These are phyloP conservation scores for Nidularia sp. DNA, from an alignment of 768 basidiomycete species.

Conservation along the genomic window DNA sequence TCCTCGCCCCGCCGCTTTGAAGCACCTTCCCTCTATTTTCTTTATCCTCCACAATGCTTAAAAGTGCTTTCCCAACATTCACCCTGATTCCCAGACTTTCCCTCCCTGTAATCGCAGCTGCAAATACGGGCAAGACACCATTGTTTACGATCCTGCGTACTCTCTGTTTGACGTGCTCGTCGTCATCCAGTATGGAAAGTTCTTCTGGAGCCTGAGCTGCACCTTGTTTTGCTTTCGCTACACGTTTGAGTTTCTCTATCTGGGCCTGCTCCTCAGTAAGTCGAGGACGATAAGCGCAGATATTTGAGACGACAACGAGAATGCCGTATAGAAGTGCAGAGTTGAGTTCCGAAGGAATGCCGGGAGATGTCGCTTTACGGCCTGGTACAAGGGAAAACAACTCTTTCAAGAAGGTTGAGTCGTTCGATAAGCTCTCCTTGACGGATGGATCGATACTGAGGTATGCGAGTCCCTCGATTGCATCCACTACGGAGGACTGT, in stretches of 20 bases:
- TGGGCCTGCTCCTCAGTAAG: slow-evolving; percentile 81
- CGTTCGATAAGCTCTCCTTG: slow-evolving; percentile 58
- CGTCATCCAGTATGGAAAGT: slow-evolving; percentile 51
- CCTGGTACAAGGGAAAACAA: slow-evolving; percentile 57
- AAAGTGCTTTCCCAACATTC: slow-evolving; percentile 54
- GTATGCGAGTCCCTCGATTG: slow-evolving; percentile 85
- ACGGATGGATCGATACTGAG: slow-evolving; percentile 60
- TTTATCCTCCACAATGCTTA: slow-evolving; percentile 74
- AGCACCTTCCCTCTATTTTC: slow-evolving; percentile 74
- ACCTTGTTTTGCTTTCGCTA: slow-evolving; percentile 50
- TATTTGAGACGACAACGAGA: slow-evolving; percentile 69
- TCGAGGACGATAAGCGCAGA: slow-evolving; percentile 66
- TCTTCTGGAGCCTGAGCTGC: slow-evolving; percentile 13
- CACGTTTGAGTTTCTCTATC: slow-evolving; percentile 70
- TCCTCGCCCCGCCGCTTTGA: slow-evolving; percentile 75
- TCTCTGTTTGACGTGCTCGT: slow-evolving; percentile 59
- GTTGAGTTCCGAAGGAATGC: slow-evolving; percentile 22
- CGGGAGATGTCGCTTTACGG: slow-evolving; percentile 27
- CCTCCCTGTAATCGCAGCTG: slow-evolving; percentile 45
- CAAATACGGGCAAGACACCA: slow-evolving; percentile 63
- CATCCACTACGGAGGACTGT: slow-evolving; percentile 47
- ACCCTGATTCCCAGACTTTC: slow-evolving; percentile 65
- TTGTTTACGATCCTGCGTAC: slow-evolving; percentile 53
- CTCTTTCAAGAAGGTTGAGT: slow-evolving; percentile 47
- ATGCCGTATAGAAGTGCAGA: slow-evolving; percentile 73